Evolutionary conservation across 257 asterid genomes (phyloP).

Genomic region (Solanum sitiens): DNA sequence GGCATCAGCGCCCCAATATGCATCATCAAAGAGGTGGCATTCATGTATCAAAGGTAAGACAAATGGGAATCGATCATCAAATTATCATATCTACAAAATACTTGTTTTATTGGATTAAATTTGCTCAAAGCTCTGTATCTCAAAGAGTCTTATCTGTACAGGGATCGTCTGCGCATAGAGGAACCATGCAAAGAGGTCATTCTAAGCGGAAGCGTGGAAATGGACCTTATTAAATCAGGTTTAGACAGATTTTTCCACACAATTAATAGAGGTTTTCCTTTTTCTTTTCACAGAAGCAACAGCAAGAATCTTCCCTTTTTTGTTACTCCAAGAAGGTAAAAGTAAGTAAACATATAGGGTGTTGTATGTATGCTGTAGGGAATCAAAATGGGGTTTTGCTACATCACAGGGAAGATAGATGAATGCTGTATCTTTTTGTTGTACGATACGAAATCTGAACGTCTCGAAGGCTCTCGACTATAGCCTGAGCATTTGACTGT

Average conservation of each 20-base stretch:
- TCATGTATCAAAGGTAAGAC: neutral
- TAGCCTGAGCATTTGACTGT: neutral
- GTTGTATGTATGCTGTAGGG: neutral
- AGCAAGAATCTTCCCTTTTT: neutral
- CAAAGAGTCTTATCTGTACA: neutral
- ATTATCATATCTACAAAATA: neutral
- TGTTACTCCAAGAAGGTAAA: neutral
- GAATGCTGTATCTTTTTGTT: neutral
- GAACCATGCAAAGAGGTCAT: neutral
- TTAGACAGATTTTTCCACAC: neutral
- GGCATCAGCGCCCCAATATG: neutral
- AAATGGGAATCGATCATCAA: neutral
- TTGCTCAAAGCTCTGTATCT: neutral
- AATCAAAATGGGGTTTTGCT: neutral
- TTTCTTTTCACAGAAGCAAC: neutral
- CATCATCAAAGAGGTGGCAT: conserved; percentile 5
- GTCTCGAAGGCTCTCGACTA: neutral
- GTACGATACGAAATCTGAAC: neutral
- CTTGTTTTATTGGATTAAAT: neutral
- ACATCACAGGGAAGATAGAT: neutral
- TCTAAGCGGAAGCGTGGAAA: conserved; percentile 16
- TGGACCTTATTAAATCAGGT: neutral
- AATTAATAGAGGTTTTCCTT: too few species aligned
- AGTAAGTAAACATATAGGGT: neutral
- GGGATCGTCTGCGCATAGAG: neutral